These are phyloP conservation scores for Metarhizium guizhouense DNA, from an alignment of 2,329 filamentous ascomycete genomes.

Conservation along the genomic window DNA sequence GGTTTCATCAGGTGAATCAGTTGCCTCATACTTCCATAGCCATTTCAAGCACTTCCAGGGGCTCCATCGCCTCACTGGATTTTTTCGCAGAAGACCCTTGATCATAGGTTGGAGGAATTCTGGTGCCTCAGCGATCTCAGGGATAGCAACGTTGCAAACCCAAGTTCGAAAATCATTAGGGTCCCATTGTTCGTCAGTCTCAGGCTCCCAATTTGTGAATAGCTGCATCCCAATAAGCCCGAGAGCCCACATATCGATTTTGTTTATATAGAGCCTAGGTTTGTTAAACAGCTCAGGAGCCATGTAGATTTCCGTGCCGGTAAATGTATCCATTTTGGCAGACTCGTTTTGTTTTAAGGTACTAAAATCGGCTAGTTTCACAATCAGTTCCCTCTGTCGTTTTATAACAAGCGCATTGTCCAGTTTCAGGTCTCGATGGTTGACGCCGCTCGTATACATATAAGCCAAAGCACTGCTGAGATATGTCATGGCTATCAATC, in stretches of 20 bases:
- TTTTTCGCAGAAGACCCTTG: not conserved
- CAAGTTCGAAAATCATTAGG: not conserved
- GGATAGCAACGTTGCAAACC: not conserved
- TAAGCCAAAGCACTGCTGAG: constrained; percentile 2
- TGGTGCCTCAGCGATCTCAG: not conserved
- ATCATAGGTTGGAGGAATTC: too few relatives aligned
- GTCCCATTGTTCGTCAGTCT: not conserved
- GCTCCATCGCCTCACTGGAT: not conserved
- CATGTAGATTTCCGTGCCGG: constrained; percentile 7
- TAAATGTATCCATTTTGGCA: constrained; percentile 5
- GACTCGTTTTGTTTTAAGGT: constrained; percentile 3
- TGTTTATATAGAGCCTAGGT: constrained; percentile 3
- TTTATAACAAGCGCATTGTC: constrained; percentile 2
- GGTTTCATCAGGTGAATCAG: not conserved
- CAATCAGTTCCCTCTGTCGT: not conserved
- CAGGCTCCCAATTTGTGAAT: constrained; percentile 4
- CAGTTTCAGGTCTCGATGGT: constrained; percentile 1
- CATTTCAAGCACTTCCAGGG: not conserved
- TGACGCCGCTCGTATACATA: constrained; percentile 4
- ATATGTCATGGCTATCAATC: constrained; percentile 1
- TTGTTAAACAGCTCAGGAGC: constrained; percentile 5
- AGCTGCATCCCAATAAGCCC: constrained; percentile 4
- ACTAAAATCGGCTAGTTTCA: constrained; percentile 6
- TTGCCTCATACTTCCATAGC: not conserved
- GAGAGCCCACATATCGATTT: constrained; percentile 7